Conservation (phyloP, 805 yeast species). For the Schwanniomyces pseudopolymorphus region DNA sequence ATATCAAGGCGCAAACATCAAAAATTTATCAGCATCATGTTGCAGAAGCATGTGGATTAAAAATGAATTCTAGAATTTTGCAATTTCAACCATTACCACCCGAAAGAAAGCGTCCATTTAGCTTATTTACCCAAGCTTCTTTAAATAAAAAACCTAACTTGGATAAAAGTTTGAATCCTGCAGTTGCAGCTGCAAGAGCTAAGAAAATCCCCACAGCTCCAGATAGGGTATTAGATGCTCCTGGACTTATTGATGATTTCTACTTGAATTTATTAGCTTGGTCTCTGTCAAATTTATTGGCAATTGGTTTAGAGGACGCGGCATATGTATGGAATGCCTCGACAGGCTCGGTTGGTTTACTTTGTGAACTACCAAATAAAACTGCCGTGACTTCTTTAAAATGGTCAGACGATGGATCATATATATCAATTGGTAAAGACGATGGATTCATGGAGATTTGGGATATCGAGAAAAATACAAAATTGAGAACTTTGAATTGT, state of each 20-base stretch:
- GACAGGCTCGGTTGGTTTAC: conserved; percentile 70
- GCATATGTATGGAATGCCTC: conserved; percentile 93
- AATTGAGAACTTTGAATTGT: conserved; percentile 75
- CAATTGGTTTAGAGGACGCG: conserved; percentile 81
- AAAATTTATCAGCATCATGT: conserved; percentile 73
- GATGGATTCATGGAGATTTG: conserved; percentile 88
- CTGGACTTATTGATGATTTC: conserved; percentile 90
- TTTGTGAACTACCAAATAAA: conserved; percentile 53
- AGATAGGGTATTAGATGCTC: conserved; percentile 92
- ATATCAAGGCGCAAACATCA: conserved; percentile 53
- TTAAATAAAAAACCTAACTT: conserved; percentile 15
- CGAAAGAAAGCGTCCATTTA: conserved; percentile 42
- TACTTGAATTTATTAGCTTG: conserved; percentile 84
- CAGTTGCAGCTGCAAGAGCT: conserved; percentile 62
- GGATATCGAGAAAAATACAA: conserved; percentile 81
- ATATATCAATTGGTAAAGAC: conserved; percentile 77
- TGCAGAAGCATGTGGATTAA: conserved; percentile 92
- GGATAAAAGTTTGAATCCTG: conserved; percentile 39
- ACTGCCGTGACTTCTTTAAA: conserved; percentile 65
- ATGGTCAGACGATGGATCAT: conserved; percentile 92
- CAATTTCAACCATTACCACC: conserved; percentile 90
- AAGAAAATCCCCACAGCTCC: conserved; percentile 85
- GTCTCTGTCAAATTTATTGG: conserved; percentile 79
- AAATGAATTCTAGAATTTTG: conserved; percentile 76
- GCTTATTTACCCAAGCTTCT: conserved; percentile 28